Evolutionary conservation across 139 green algal genomes (phyloP), one percentile per base, ranked within the genome.

Genomic region (Pleodorina starrii): DNA sequence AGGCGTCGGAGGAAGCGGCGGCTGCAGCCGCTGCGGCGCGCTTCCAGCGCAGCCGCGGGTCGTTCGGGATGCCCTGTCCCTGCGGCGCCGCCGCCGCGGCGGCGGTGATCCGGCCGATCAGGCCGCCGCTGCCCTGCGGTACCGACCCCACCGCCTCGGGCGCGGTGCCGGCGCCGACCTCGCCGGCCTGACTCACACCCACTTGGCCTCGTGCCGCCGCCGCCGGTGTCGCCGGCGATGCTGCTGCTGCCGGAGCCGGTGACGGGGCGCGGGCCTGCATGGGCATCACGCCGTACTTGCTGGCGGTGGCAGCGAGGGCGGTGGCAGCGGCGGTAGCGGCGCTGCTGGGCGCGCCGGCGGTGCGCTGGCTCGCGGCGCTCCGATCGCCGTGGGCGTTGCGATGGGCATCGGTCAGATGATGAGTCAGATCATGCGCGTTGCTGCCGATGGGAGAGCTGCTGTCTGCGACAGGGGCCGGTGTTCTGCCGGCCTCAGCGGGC

Each of bases 41-140:
- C 40, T 86, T 86, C 79, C 79, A 86, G 5, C 79, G 35, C 38
- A 76, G 59, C 1, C 79, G 40, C 10, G 79, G 79, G 79, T 86
- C 79, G 57, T 86, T 86, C 4, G 79, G 79, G 6, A 86, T 25
- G 25, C 79, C 79, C 27, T 43, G 38, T 17, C 38, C 79, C 23
- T 75, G 25, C 27, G 79, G 27, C 57, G 57, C 54, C 0, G 38
- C 59, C 6, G 79, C 79, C 38, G 79, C 76, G 3, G 73, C 73
- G 1, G 76, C 48, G 7, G 32, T 84, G n/a, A 69, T 68, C 1
- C 0, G 19, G 5, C 10, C 1, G 1, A 32, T 68, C n/a, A 84
- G 48, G 16, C 48, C 29, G 74, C 74, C 76, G 76, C 76, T 84
- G 76, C 32, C 74, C 29, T n/a, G n/a, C n/a, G n/a, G n/a, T n/a